Evolutionary conservation across 768 basidiomycete species (phyloP).

Genomic region (Hemileccinum rubropunctum): DNA sequence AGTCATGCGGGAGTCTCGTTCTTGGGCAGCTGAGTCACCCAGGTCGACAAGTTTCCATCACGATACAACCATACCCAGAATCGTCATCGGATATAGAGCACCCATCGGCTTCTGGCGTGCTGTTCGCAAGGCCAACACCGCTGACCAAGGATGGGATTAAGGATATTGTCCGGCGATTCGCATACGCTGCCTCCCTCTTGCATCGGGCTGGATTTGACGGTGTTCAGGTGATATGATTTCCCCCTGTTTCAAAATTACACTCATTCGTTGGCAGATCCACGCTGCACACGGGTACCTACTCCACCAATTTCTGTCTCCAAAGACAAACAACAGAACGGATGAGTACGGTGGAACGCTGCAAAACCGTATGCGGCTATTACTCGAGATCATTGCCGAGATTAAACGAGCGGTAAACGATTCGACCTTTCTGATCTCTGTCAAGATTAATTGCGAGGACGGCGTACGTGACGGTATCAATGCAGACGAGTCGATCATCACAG

Average conservation of each 20-base stretch:
- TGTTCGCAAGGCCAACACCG: slow-evolving; percentile 32
- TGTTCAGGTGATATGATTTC: slow-evolving; percentile 37
- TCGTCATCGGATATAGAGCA: slow-evolving; percentile 34
- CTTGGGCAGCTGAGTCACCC: slow-evolving; percentile 34
- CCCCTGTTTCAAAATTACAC: background rate
- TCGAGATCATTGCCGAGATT: slow-evolving; percentile 47
- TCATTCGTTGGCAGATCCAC: slow-evolving; percentile 33
- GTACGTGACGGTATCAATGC: slow-evolving; percentile 27
- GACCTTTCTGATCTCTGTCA: slow-evolving; percentile 33
- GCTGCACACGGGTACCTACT: slow-evolving; percentile 43
- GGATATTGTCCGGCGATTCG: slow-evolving; percentile 50
- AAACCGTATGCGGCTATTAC: slow-evolving; percentile 48
- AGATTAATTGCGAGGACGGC: slow-evolving; percentile 32
- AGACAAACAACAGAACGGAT: slow-evolving; percentile 49
- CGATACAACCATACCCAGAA: slow-evolving; percentile 35
- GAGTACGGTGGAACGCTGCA: slow-evolving; percentile 54
- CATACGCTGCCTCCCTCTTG: slow-evolving; percentile 52
- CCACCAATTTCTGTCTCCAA: slow-evolving; percentile 47
- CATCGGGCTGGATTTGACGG: slow-evolving; percentile 67
- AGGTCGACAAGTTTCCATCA: slow-evolving; percentile 34
- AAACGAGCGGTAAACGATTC: slow-evolving; percentile 34
- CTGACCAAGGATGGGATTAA: slow-evolving; percentile 48
- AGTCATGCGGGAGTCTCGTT: slow-evolving; percentile 28
- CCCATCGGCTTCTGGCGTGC: slow-evolving; percentile 30
- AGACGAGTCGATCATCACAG: slow-evolving; percentile 33